Evolutionary conservation across 2,329 filamentous ascomycete species (phyloP).

Genomic region (Aspergillus ibericus): DNA sequence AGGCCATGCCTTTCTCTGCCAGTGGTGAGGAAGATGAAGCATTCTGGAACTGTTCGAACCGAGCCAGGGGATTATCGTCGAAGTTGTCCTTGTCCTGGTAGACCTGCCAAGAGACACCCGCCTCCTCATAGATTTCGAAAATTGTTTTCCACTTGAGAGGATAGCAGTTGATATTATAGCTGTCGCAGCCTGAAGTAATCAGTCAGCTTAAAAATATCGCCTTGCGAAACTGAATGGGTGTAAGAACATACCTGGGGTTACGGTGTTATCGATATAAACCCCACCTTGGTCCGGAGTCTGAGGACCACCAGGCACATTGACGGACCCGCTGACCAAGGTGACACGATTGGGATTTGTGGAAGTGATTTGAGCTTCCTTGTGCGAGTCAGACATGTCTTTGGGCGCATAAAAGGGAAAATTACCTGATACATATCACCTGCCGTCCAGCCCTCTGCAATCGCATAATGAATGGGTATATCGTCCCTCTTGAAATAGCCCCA

Average conservation of each 20-base stretch:
- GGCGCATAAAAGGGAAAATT: background rate
- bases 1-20: slow-evolving; percentile 50
- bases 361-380: slow-evolving; percentile 52
- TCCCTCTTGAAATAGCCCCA: slow-evolving; percentile 54
- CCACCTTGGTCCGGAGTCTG: slow-evolving; percentile 47
- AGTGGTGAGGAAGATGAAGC: slow-evolving; percentile 44
- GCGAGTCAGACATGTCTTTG: background rate
- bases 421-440: slow-evolving; percentile 59
- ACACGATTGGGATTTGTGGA: slow-evolving; percentile 57
- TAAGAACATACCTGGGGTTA: slow-evolving; percentile 44
- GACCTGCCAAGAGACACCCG: slow-evolving; percentile 53
- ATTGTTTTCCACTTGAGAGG: slow-evolving; percentile 57
- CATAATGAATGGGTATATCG: slow-evolving; percentile 57
- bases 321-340: slow-evolving; percentile 52
- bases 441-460: slow-evolving; percentile 56
- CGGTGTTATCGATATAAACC: slow-evolving; percentile 53
- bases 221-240: no score
- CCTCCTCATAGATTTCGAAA: slow-evolving; percentile 51
- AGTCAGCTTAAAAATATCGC: background rate
- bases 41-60: slow-evolving; percentile 55
- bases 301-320: slow-evolving; percentile 53
- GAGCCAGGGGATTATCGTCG: slow-evolving; percentile 56
- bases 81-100: slow-evolving; percentile 55
- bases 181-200: slow-evolving; percentile 42
- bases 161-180: slow-evolving; percentile 51